These are phyloP conservation scores for Dicorynia guianensis DNA, from an alignment of 306 rosid species.

Conservation along the genomic window DNA sequence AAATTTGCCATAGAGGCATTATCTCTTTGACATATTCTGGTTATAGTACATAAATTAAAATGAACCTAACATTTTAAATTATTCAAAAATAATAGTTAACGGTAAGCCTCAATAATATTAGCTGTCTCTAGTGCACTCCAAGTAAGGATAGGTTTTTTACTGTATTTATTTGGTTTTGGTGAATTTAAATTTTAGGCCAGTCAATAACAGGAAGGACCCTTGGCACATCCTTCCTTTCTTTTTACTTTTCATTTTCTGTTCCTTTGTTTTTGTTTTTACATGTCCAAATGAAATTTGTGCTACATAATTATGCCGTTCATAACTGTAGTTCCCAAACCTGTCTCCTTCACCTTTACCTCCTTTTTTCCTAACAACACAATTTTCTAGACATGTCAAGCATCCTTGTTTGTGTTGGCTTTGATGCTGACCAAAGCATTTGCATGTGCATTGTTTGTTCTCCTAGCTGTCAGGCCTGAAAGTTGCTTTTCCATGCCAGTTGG, in stretches of 20 bases:
- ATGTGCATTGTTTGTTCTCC: conserved; percentile 37
- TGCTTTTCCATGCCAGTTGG: conserved; percentile 20
- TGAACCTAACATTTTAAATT: conserved; percentile 20
- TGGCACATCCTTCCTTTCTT: conserved; percentile 20
- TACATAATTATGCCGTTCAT: conserved; percentile 39
- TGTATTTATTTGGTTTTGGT: conserved; percentile 44
- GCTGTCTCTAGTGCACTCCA: conserved; percentile 38
- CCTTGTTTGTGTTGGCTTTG: conserved; percentile 37
- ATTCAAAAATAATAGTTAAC: conserved; percentile 24
- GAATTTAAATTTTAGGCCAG: conserved; percentile 43
- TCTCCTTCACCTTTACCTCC: conserved; percentile 35
- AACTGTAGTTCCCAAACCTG: conserved; percentile 37
- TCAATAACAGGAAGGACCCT: conserved; percentile 39
- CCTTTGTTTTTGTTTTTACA: conserved; percentile 26
- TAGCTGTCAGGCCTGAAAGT: conserved; percentile 34
- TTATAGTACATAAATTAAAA: conserved; percentile 18
- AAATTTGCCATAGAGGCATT: conserved; percentile 14
- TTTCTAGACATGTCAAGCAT: conserved; percentile 28
- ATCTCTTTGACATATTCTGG: background rate
- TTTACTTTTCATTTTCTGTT: background rate
- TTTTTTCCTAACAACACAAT: conserved; percentile 33
- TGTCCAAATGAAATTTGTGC: conserved; percentile 27
- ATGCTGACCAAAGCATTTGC: conserved; percentile 37
- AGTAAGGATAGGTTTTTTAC: conserved; percentile 42
- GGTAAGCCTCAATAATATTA: conserved; percentile 35